phyloP scores from a whole-genome alignment of 2,329 filamentous ascomycete species.

The Cladophialophora chaetospira region DNA sequence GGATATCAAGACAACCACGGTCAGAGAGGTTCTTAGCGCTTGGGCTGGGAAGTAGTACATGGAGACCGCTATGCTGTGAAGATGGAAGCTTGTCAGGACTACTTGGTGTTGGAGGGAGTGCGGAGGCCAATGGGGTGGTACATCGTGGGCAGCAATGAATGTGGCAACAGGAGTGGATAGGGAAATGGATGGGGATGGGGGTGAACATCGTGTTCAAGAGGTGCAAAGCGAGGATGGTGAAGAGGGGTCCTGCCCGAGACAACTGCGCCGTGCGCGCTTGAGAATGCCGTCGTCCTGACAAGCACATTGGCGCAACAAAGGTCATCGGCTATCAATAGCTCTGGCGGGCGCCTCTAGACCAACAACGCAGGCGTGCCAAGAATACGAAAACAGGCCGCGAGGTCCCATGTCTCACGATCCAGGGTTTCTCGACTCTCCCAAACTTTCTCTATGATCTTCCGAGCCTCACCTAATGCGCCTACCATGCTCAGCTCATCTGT shows the following conservation, averaged over 20 bases:
- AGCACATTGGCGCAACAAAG: too few species aligned
- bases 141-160: too few species aligned
- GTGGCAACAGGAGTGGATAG: too few species aligned
- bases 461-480: conserved; percentile 33
- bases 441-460: conserved; percentile 40
- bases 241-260: too few species aligned
- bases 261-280: too few species aligned
- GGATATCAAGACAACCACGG: conserved; percentile 29
- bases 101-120: too few species aligned
- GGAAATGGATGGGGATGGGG: too few species aligned
- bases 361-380: conserved; percentile 14
- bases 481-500: conserved; percentile 29
- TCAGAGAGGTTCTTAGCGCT: conserved; percentile 27
- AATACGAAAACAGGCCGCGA: conserved; percentile 17
- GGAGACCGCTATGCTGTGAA: not conserved
- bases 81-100: not conserved
- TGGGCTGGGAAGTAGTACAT: conserved; percentile 15
- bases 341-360: not conserved
- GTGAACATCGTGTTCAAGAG: too few species aligned
- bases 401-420: conserved; percentile 4
- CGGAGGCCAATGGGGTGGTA: too few species aligned
- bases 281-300: too few species aligned
- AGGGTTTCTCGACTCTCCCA: conserved; percentile 30
- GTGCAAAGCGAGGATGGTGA: too few species aligned
- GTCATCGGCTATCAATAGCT: not conserved